Evolutionary conservation across 345 rosid species (phyloP).

Genomic region (Aquilaria sinensis): DNA sequence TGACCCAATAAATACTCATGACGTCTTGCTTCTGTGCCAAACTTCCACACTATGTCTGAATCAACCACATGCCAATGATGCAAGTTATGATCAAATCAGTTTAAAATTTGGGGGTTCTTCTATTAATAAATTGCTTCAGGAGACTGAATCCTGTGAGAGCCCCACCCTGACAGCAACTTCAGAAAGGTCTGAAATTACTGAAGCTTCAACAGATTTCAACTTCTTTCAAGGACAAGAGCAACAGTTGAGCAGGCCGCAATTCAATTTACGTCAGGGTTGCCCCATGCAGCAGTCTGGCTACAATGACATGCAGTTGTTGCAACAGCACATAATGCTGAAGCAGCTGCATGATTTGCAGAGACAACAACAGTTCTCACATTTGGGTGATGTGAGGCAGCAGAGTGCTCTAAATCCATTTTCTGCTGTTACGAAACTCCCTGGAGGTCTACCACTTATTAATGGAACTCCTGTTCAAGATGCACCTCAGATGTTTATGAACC

Average conservation of each 20-base stretch:
- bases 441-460: constrained; percentile 34
- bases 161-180: constrained; percentile 39
- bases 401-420: constrained; percentile 39
- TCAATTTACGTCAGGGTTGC: constrained; percentile 21
- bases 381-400: constrained; percentile 39
- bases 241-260: constrained; percentile 22
- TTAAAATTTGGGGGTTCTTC: constrained; percentile 16
- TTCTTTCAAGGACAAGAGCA: constrained; percentile 40
- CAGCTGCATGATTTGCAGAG: constrained; percentile 69
- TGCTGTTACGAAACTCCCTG: constrained; percentile 32
- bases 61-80: constrained; percentile 16
- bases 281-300: constrained; percentile 53
- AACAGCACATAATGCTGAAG: constrained; percentile 62
- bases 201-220: constrained; percentile 29
- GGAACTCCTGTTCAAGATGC: constrained; percentile 52
- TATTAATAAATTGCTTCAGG: constrained; percentile 23
- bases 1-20: constrained; percentile 19
- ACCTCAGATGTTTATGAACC: constrained; percentile 40
- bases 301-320: constrained; percentile 58
- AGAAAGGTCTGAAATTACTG: constrained; percentile 34
- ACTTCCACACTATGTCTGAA: constrained; percentile 24
- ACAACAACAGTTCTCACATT: constrained; percentile 52
- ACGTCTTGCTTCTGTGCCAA: constrained; percentile 23
- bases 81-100: constrained; percentile 24
- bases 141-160: constrained; percentile 29